Evolutionary conservation across 2,329 filamentous ascomycete species (phyloP).

Genomic region (Hypoxylon sp.): DNA sequence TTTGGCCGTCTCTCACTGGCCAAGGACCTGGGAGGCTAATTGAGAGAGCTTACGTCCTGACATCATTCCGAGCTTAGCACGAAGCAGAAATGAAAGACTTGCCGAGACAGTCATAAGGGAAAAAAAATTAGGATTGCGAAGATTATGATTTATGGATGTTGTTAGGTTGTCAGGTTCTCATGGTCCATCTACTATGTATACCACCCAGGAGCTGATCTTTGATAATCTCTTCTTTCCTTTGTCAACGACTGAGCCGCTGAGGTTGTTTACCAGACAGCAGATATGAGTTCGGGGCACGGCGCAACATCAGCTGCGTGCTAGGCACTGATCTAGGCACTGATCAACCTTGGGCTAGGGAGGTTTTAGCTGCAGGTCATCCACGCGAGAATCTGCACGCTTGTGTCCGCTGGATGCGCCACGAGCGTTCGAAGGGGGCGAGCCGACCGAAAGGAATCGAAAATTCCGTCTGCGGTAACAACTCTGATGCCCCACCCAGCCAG

Average conservation of each 20-base stretch:
- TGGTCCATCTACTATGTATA: no score
- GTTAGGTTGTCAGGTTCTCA: no score
- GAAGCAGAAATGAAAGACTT: conserved; percentile 2
- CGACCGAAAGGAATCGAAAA: conserved; percentile 35
- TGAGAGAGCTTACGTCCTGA: conserved; percentile 28
- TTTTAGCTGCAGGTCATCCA: conserved; percentile 30
- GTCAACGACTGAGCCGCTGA: no score
- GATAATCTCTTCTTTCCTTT: conserved; percentile 5
- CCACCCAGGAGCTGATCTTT: no score
- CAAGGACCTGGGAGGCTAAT: conserved; percentile 12
- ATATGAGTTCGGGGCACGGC: conserved; percentile 14
- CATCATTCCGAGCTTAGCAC: conserved; percentile 33
- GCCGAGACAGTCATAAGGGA: no score
- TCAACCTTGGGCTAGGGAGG: conserved; percentile 9
- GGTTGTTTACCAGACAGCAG: background rate
- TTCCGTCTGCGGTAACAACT: conserved; percentile 33
- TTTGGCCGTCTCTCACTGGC: background rate
- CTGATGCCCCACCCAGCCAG: conserved; percentile 18
- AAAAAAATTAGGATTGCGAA: no score
- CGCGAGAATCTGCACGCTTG: conserved; percentile 8
- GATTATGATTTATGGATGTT: no score
- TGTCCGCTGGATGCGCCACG: conserved; percentile 25
- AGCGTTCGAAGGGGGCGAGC: conserved; percentile 13
- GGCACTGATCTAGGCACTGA: background rate
- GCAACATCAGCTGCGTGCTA: conserved; percentile 21